Conservation (phyloP, 2,329 filamentous ascomycete species). For the Fusarium chaquense region DNA sequence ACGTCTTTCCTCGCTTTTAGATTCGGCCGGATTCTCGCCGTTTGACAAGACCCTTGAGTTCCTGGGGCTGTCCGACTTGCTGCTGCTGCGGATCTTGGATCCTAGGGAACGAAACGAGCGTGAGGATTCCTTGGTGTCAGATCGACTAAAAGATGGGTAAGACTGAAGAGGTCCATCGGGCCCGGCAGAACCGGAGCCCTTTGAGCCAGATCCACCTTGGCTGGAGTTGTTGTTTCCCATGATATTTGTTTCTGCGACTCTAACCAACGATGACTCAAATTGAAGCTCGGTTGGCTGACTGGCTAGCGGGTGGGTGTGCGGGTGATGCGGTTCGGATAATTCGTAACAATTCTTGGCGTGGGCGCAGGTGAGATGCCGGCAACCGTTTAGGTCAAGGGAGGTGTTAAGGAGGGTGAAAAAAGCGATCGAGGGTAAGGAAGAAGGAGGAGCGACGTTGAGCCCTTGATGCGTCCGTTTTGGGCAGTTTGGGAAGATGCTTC, state of each 20-base stretch:
- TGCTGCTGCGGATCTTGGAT: slow-evolving; percentile 85
- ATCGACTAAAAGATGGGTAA: slow-evolving; percentile 91
- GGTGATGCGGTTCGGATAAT: slow-evolving; percentile 39
- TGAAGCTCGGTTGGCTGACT: slow-evolving; percentile 48
- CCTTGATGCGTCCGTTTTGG: slow-evolving; percentile 65
- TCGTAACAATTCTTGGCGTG: slow-evolving; percentile 38
- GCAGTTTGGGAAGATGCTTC: slow-evolving; percentile 51
- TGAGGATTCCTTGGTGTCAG: slow-evolving; percentile 92
- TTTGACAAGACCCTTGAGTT: slow-evolving; percentile 76
- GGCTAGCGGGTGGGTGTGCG: slow-evolving; percentile 3
- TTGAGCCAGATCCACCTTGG: slow-evolving; percentile 62
- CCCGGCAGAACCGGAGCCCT: slow-evolving; percentile 61
- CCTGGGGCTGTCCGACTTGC: slow-evolving; percentile 82
- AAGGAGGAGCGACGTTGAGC: slow-evolving; percentile 59
- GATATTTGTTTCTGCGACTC: slow-evolving; percentile 36
- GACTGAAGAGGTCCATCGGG: slow-evolving; percentile 72
- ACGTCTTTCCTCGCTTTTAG: slow-evolving; percentile 73
- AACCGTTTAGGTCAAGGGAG: slow-evolving; percentile 16
- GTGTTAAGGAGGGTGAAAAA: slow-evolving; percentile 67
- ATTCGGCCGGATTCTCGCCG: slow-evolving; percentile 69
- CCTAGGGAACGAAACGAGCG: slow-evolving; percentile 87
- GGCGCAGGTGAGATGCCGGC: slow-evolving; percentile 16
- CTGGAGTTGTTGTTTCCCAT: slow-evolving; percentile 85
- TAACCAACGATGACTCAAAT: slow-evolving; percentile 48
- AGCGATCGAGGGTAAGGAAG: slow-evolving; percentile 63